Evolutionary conservation across 305 asterid species (phyloP).

Genomic region (Salvia sclarea): DNA sequence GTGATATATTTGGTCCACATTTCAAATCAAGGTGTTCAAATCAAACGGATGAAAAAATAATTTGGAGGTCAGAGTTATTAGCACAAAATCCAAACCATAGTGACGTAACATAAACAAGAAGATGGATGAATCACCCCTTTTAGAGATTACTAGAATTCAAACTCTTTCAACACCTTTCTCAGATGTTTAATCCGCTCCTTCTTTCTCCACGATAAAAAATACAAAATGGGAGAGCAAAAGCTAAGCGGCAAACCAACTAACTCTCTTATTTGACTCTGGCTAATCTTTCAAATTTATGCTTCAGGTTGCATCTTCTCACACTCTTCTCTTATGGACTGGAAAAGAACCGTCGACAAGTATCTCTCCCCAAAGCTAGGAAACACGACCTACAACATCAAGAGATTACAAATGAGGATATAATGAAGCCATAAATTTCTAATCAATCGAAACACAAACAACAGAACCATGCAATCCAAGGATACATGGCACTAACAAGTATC

Average conservation of each 20-base stretch:
- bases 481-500: too few relatives aligned
- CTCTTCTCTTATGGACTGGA: slow-evolving; percentile 90
- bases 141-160: not conserved
- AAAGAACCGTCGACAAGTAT: slow-evolving; percentile 79
- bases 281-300: slow-evolving; percentile 35
- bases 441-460: not conserved
- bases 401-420: not conserved
- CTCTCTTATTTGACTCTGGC: not conserved
- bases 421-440: not conserved
- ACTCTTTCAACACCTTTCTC: not conserved
- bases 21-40: too few relatives aligned
- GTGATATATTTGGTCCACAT: too few relatives aligned
- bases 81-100: too few relatives aligned
- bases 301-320: slow-evolving; percentile 86
- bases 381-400: slow-evolving; percentile 57
- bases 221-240: not conserved
- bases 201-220: not conserved
- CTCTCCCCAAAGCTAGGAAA: slow-evolving; percentile 97
- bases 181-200: not conserved
- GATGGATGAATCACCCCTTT: not conserved
- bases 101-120: too few relatives aligned
- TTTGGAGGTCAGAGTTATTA: too few relatives aligned
- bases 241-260: slow-evolving; percentile 13
- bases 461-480: too few relatives aligned
- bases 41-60: too few relatives aligned